Evolutionary conservation across 2,329 filamentous ascomycete species (phyloP).

Genomic region (Talaromyces sp.): DNA sequence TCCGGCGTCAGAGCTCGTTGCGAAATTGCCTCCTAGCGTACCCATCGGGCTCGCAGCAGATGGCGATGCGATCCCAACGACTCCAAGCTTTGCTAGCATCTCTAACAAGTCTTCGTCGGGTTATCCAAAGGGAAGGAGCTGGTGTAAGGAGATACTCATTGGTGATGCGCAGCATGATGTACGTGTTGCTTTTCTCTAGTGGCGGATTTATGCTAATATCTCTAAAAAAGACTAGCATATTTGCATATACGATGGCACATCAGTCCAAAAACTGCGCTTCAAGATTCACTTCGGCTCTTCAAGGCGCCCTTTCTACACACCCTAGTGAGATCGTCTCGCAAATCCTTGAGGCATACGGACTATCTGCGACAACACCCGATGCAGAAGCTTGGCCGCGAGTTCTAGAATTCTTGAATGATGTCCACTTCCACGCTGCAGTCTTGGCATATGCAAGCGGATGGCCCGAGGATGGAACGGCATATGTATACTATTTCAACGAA

Average conservation of each 20-base stretch:
- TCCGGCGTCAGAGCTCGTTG: slow-evolving; percentile 38
- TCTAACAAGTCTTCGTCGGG: slow-evolving; percentile 17
- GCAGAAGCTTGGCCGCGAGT: slow-evolving; percentile 39
- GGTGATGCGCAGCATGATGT: slow-evolving; percentile 47
- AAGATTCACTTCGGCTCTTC: slow-evolving; percentile 18
- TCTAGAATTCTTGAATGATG: slow-evolving; percentile 42
- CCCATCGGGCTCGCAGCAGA: slow-evolving; percentile 38
- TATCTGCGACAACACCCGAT: slow-evolving; percentile 31
- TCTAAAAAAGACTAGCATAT: slow-evolving; percentile 23
- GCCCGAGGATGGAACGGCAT: slow-evolving; percentile 22
- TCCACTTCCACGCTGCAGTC: slow-evolving; percentile 42
- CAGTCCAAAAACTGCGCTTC: slow-evolving; percentile 18
- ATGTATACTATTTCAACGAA: slow-evolving; percentile 45
- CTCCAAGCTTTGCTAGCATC: slow-evolving; percentile 19
- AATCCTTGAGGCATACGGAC: slow-evolving; percentile 36
- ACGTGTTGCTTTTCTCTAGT: slow-evolving; percentile 15
- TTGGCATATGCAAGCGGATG: slow-evolving; percentile 36
- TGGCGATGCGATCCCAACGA: slow-evolving; percentile 34
- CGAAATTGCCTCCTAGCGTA: slow-evolving; percentile 33
- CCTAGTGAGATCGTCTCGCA: slow-evolving; percentile 18
- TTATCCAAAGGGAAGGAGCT: slow-evolving; percentile 37
- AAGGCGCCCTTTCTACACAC: slow-evolving; percentile 18
- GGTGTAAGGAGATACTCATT: slow-evolving; percentile 45
- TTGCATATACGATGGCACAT: slow-evolving; percentile 24
- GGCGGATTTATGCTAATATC: neutral